Evolutionary conservation across 2,329 filamentous ascomycete species (phyloP).

Genomic region (Trichocomaceae sp.): DNA sequence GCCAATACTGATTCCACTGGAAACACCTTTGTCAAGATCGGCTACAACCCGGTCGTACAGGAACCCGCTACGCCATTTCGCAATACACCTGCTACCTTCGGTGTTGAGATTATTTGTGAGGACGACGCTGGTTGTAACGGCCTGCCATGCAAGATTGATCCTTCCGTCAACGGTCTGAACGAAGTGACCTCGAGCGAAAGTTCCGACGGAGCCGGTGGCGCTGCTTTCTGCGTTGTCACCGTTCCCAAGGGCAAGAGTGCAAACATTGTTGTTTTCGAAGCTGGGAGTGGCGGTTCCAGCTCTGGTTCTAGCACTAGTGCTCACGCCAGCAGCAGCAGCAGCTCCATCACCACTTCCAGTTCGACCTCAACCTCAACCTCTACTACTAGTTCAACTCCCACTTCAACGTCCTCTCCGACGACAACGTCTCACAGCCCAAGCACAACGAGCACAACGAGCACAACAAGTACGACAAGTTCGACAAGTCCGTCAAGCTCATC

Average conservation of each 20-base stretch:
- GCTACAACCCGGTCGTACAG: slow-evolving; percentile 69
- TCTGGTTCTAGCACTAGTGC: slow-evolving; percentile 10
- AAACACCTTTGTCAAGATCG: slow-evolving; percentile 66
- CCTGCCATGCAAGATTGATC: slow-evolving; percentile 66
- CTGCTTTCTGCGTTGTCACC: slow-evolving; percentile 70
- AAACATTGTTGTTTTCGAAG: slow-evolving; percentile 58
- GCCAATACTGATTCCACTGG: slow-evolving; percentile 62
- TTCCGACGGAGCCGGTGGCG: slow-evolving; percentile 59
- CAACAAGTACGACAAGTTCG: slow-evolving; percentile 9
- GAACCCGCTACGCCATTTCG: slow-evolving; percentile 48
- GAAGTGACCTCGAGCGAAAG: slow-evolving; percentile 51
- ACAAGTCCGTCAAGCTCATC: neutral
- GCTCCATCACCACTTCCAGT: slow-evolving; percentile 5
- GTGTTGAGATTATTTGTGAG: slow-evolving; percentile 61
- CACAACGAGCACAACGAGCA: neutral
- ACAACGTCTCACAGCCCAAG: slow-evolving; percentile 17
- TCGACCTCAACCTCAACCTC: slow-evolving; percentile 16
- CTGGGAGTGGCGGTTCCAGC: slow-evolving; percentile 28
- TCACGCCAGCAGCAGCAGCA: slow-evolving; percentile 15
- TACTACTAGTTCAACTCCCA: slow-evolving; percentile 11
- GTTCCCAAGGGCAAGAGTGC: slow-evolving; percentile 60
- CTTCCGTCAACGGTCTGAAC: slow-evolving; percentile 49
- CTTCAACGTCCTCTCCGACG: slow-evolving; percentile 14
- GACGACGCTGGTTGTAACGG: slow-evolving; percentile 60
- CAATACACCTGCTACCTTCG: slow-evolving; percentile 56